Base-by-base conservation (phyloP, 352 stramenopile genomes). In the Pilasporangium apinafurcum region DNA sequence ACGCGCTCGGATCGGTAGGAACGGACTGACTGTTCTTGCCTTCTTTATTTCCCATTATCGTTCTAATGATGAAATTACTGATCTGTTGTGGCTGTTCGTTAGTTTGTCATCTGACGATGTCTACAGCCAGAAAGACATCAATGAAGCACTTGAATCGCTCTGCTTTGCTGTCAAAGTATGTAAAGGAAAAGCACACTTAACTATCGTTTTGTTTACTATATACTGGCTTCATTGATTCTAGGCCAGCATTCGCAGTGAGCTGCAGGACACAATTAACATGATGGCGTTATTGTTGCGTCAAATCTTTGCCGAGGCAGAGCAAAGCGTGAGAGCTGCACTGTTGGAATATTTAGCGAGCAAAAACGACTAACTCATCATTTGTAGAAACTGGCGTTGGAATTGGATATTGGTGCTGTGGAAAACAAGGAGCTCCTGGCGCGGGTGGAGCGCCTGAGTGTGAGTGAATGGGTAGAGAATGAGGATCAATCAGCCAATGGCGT, bases 221-320 rank as follows among this genome's bases (percentile, higher is more conserved):
- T n/a, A n/a, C n/a, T n/a, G n/a, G 14, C 30, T 6, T 9, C 21
- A n/a, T 16, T 5, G 20, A 14, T 20, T 32, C 3, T 45, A 90
- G 78, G 67, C 68, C 3, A 92, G 80, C 30, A 71, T 86, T 18
- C 71, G 76, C 25, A 86, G 76, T 26, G 79, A 92, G 40, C 56
- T 88, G 29, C 73, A 89, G 41, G 79, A 92, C 56, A 85, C 72
- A 32, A 86, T 92, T 62, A 89, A 86, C 53, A 92, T 89, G 79
- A 92, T 86, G 67, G 79, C 76, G 53, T 45, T 92, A 37, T 48
- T 92, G n/a, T 59, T 92, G 45, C 74, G 73, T 32, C 76, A 89
- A 65, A 68, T 89, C 51, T 89, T 92, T 52, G 43, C 60, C 26
- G 73, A 86, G 49, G 78, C 75, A 5, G 75, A 91, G 43, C 65